Base-by-base conservation (phyloP, 2,329 filamentous ascomycete species). In the Dactylonectria estremocensis region DNA sequence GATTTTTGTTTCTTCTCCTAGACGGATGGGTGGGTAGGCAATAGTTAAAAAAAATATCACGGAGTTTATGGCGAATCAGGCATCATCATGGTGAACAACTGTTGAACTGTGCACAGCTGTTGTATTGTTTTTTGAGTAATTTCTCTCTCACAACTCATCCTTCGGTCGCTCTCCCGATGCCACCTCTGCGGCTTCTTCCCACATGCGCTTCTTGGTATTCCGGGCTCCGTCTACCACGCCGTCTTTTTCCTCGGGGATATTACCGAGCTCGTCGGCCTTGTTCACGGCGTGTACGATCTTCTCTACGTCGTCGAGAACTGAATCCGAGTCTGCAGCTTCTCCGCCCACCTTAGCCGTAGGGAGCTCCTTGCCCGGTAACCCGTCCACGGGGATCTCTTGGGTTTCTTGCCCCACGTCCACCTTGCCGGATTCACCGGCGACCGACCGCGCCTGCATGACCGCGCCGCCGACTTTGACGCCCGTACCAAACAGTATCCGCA, bases 401-500 rank as follows among this genome's bases (percentile, higher is more conserved):
- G 69, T 67, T 67, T 73, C 78, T 73, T 75, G 61, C 11, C 74
- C 68, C 69, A 72, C 55, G 69, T 74, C 73, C 64, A 75, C 66
- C 65, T 74, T 60, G 46, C 73, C 73, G 49, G 69, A 72, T 72
- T 74, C 69, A 2, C 67, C 76, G 33, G 70, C 70, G 33, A 68
- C 66, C 40, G 75, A 73, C 18, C 78, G 74, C 2, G 77, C 74
- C 22, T 80, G 68, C 58, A 88, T 84, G 14, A 91, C 80, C 1
- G 82, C 85, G 35, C 85, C 84, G 22, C 92, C 80, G 3, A 91
- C 82, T 16, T 86, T 85, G 66, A 91, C 84, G 14, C 88, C 79
- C 59, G 89, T 79, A 31, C 88, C 90, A 75, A 91, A 91, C 11
- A 91, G 70, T 20, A 93, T 79, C 74, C 91, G 90, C n/a, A 95